Evolutionary conservation across 169 alveolate species (phyloP).

Genomic region (Eimeria mitis): DNA sequence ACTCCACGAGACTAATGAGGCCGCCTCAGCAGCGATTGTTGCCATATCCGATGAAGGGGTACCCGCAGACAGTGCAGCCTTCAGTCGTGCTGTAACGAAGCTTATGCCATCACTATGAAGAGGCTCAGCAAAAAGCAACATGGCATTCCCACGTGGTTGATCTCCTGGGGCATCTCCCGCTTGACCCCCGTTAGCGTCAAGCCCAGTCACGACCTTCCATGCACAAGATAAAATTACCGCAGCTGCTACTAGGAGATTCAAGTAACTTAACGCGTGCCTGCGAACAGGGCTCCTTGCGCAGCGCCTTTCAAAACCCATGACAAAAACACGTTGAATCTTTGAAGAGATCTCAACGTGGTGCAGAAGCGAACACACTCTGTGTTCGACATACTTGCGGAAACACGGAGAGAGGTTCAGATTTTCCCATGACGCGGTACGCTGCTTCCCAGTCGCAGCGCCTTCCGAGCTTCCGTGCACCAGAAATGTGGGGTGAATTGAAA

Average conservation of each 20-base stretch:
- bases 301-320: conserved; percentile 2
- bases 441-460: conserved; percentile 4
- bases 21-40: conserved; percentile 54
- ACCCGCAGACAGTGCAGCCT: conserved; percentile 20
- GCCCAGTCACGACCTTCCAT: neutral
- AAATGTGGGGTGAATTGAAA: neutral
- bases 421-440: neutral
- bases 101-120: conserved; percentile 26
- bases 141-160: neutral
- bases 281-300: neutral
- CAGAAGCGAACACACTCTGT: neutral
- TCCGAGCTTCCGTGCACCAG: neutral
- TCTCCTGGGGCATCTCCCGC: neutral
- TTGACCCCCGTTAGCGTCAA: neutral
- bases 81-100: conserved; percentile 17
- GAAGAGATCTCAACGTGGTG: neutral
- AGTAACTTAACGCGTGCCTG: neutral
- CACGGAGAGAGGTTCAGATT: neutral
- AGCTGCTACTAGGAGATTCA: conserved; percentile 15
- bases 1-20: conserved; percentile 26
- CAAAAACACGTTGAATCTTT: neutral
- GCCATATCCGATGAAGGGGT: neutral
- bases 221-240: neutral
- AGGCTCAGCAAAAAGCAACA: conserved; percentile 51
- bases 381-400: neutral